Evolutionary conservation across 805 yeast genomes (phyloP).

Genomic region (Debaryomyces tyrocola): DNA sequence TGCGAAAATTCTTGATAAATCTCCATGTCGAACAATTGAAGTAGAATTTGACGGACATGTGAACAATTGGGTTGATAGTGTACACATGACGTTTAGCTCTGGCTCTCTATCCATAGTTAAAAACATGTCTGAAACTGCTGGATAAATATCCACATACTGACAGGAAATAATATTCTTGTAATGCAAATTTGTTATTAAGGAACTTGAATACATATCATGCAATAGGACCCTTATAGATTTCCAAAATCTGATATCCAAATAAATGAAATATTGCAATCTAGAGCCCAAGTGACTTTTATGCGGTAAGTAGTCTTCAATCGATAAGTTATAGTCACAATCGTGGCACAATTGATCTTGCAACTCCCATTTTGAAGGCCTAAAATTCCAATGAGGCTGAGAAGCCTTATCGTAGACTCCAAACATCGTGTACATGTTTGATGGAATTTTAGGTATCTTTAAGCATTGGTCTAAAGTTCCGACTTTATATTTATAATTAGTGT

Average conservation of each 20-base stretch:
- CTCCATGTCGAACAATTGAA: slow-evolving; percentile 62
- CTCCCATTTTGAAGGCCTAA: slow-evolving; percentile 46
- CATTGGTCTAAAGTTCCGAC: slow-evolving; percentile 34
- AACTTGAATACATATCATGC: slow-evolving; percentile 64
- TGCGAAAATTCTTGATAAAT: slow-evolving; percentile 60
- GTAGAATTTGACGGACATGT: slow-evolving; percentile 84
- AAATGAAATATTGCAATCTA: slow-evolving; percentile 58
- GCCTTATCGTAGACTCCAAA: slow-evolving; percentile 1
- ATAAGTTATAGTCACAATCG: slow-evolving; percentile 48
- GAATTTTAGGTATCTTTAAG: slow-evolving; percentile 39
- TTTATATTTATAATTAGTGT: slow-evolving; percentile 16
- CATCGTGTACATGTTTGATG: slow-evolving; percentile 9
- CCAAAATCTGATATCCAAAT: slow-evolving; percentile 73
- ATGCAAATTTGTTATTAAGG: slow-evolving; percentile 58
- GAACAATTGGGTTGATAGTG: slow-evolving; percentile 80
- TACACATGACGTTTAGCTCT: slow-evolving; percentile 70
- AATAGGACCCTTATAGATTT: slow-evolving; percentile 55
- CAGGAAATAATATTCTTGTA: slow-evolving; percentile 63
- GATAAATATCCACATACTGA: slow-evolving; percentile 83
- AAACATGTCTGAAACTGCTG: slow-evolving; percentile 68
- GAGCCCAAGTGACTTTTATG: slow-evolving; percentile 42
- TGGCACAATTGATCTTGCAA: slow-evolving; percentile 40
- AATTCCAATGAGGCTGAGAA: slow-evolving; percentile 37
- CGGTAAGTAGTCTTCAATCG: slow-evolving; percentile 23
- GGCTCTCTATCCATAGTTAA: slow-evolving; percentile 83